Evolutionary conservation across 768 basidiomycete genomes (phyloP).

Genomic region (Termitomyces sp.): DNA sequence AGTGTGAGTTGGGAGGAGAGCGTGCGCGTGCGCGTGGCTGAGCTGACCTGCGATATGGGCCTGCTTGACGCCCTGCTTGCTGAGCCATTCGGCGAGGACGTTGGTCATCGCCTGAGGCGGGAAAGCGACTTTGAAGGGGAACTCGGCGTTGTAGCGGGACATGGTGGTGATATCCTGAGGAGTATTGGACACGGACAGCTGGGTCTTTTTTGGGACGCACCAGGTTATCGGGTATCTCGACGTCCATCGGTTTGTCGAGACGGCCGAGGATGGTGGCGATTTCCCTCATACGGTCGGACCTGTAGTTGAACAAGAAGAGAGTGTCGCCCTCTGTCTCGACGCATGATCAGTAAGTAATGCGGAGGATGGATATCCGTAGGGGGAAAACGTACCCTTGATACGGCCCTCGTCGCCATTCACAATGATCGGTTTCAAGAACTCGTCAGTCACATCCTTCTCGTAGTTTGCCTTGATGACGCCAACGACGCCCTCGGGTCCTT

Average conservation of each 20-base stretch:
- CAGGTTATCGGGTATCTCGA: constrained; percentile 73
- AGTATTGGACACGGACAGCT: background rate
- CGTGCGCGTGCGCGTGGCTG: too few relatives aligned
- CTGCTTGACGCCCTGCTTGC: constrained; percentile 74
- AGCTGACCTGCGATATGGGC: constrained; percentile 88
- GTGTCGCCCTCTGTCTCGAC: constrained; percentile 72
- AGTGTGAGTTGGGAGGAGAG: too few relatives aligned
- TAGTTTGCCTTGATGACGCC: constrained; percentile 64
- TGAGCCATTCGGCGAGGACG: constrained; percentile 90
- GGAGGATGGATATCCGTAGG: too few relatives aligned
- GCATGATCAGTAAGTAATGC: background rate
- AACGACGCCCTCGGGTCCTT: constrained; percentile 39
- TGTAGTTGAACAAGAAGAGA: constrained; percentile 95
- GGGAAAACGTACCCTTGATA: constrained; percentile 66
- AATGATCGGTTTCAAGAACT: constrained; percentile 94
- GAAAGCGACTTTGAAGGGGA: constrained; percentile 86
- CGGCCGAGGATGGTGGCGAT: constrained; percentile 77
- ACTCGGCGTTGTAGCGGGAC: constrained; percentile 90
- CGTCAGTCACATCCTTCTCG: constrained; percentile 83
- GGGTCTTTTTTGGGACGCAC: too few relatives aligned
- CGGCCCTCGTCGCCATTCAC: constrained; percentile 74
- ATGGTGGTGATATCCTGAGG: constrained; percentile 82
- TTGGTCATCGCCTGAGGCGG: constrained; percentile 94
- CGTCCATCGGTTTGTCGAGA: constrained; percentile 80
- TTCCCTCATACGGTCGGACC: constrained; percentile 95